A percentile compares a stretch with the other conserved stretches of the same genome.
Evolutionary conservation across 441 rosid genomes (phyloP).

Genomic region (Erodium trifolium): DNA sequence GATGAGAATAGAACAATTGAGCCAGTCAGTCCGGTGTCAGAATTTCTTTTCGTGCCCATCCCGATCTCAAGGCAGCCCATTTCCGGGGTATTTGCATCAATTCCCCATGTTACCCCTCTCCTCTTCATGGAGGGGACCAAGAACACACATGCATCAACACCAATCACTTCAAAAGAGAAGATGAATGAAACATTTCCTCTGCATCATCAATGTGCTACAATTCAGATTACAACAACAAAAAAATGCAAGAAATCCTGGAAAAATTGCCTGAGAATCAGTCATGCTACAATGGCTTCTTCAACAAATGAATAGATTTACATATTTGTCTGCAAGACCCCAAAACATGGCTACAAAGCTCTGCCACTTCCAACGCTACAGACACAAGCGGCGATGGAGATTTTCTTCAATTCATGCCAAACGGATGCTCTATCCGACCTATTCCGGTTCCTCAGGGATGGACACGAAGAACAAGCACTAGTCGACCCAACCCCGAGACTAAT

Average conservation of each 20-base stretch:
- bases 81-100: too few species aligned
- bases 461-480: too few species aligned
- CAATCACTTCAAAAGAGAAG: not conserved
- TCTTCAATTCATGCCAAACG: not conserved
- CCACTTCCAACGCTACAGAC: not conserved
- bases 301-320: constrained; percentile 15
- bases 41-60: too few species aligned
- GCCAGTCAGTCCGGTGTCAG: too few species aligned
- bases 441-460: not conserved
- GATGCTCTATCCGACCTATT: not conserved
- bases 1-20: too few species aligned
- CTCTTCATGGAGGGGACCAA: too few species aligned
- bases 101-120: too few species aligned
- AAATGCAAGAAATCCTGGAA: not conserved
- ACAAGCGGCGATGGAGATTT: not conserved
- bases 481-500: too few species aligned
- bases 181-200: not conserved
- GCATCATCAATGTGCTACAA: not conserved
- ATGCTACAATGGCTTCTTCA: constrained; percentile 3
- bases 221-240: not conserved
- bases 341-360: too few species aligned
- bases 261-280: not conserved
- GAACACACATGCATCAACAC: not conserved
- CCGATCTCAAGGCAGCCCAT: too few species aligned
- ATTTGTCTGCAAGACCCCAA: not conserved